Percentiles rank a stretch among this genome's conserved stretches.
Evolutionary conservation across 2,329 filamentous ascomycete species (phyloP).

Genomic region (Trichoderma sp.): DNA sequence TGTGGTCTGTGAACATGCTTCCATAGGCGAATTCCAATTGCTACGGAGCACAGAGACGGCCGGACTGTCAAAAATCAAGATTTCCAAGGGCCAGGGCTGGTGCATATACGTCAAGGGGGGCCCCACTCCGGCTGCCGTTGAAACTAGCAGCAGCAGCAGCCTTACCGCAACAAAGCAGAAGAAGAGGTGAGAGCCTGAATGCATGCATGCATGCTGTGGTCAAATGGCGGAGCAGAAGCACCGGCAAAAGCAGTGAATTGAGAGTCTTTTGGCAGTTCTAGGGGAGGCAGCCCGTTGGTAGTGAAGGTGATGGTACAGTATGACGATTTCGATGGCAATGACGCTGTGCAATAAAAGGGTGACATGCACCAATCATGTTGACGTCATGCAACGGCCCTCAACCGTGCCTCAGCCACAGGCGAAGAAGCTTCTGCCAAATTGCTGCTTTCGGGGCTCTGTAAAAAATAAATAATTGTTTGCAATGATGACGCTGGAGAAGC

Average conservation of each 20-base stretch:
- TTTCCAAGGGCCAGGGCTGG: constrained; percentile 17
- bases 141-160: neutral
- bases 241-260: neutral
- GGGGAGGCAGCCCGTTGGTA: neutral
- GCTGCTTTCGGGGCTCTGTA: neutral
- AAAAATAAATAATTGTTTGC: neutral
- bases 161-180: constrained; percentile 17
- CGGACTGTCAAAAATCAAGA: constrained; percentile 10
- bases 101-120: constrained; percentile 20
- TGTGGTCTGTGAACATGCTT: neutral
- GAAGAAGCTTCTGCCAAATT: neutral
- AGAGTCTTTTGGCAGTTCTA: neutral
- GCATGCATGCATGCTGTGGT: neutral
- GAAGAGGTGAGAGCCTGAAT: neutral
- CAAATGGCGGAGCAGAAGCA: constrained; percentile 7
- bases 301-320: neutral
- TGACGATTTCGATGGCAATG: neutral
- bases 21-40: neutral
- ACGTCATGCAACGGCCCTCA: constrained; percentile 11
- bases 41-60: neutral
- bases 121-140: neutral
- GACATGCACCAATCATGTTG: constrained; percentile 18
- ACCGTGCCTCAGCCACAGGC: too few species aligned
- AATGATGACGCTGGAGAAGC: neutral
- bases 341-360: neutral